Percentiles rank a stretch among this genome's conserved stretches.
phyloP scores from a whole-genome alignment of 768 basidiomycete genomes.

The Udeniomyces megalosporus region DNA sequence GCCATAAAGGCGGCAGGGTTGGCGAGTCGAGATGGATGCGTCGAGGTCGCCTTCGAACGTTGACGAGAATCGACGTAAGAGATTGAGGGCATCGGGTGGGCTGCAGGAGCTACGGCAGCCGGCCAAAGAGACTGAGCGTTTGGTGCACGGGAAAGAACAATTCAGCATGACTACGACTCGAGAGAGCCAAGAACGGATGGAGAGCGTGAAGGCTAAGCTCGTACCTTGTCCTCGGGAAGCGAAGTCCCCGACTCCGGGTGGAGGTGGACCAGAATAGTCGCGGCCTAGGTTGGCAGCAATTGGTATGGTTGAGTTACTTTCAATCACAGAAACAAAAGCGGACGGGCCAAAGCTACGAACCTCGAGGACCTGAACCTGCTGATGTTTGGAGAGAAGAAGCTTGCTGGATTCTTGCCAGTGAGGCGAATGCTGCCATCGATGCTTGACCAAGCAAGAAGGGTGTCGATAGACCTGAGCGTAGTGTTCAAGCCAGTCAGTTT shows the following conservation, averaged over 20 bases:
- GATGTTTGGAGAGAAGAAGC: conserved; percentile 83
- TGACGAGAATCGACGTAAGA: conserved; percentile 17
- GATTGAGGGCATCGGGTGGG: conserved; percentile 20
- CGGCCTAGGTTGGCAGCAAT: conserved; percentile 45
- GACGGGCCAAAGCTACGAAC: conserved; percentile 38
- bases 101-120: conserved; percentile 22
- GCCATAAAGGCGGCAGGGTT: conserved; percentile 11
- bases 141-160: neutral
- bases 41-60: conserved; percentile 4
- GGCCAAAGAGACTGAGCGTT: conserved; percentile 19
- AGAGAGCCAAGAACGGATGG: neutral
- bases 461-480: conserved; percentile 39
- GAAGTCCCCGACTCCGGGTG: conserved; percentile 50
- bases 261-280: conserved; percentile 82
- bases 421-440: conserved; percentile 86
- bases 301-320: no score
- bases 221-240: conserved; percentile 76
- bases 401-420: conserved; percentile 91
- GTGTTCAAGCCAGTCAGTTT: conserved; percentile 1
- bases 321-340: neutral
- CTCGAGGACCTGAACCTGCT: conserved; percentile 92
- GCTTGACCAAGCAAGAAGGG: conserved; percentile 88
- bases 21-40: conserved; percentile 13
- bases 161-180: neutral
- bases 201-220: conserved; percentile 16